Evolutionary conservation across 176 grass and related monocot genomes (phyloP), one percentile per base, ranked within the genome.

Genomic region (Chloris gayana): DNA sequence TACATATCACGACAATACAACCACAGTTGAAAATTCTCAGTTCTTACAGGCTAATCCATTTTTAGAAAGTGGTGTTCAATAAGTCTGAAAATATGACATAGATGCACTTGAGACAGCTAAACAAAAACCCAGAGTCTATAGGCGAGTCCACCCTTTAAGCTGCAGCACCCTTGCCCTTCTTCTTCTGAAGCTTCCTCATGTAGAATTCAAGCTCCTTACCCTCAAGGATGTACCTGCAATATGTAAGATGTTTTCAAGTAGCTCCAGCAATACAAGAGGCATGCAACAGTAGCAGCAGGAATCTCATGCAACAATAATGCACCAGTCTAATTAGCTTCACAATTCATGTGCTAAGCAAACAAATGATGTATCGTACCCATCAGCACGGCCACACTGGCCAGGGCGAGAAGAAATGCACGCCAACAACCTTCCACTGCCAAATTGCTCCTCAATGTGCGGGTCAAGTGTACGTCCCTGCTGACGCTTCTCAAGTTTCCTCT

Each of bases 141-240:
- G 54, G 50, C 22, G 17, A 84, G 44, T 69, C 27, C 9, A 15
- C 22, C 47, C 24, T 53, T 41, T n/a, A n/a, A 77, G 85, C 91
- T 63, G 84, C 69, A 6, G 91, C 87, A 62, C 87, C 85, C 82
- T 94, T 94, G 79, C 94, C 89, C 87, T 97, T 97, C 87, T 97
- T 97, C 87, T 47, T 91, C 85, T 97, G 91, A 67, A 97, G 77
- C 74, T 97, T 94, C 82, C 91, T 94, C 87, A 87, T 92, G 87
- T 93, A 94, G 78, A 97, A 97, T 38, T 97, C 91, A 0, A 97
- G 87, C 85, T 97, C 91, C 34, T 92, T 97, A 33, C 91, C 94
- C 83, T 97, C 94, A 38, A 97, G 77, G 37, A 97, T 94, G 58
- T 97, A 97, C 68, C 89, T 97, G 64, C 14, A 19, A 72, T 29